Base-by-base conservation (phyloP, 768 basidiomycete genomes). In the Termitomyces bulborhizus region DNA sequence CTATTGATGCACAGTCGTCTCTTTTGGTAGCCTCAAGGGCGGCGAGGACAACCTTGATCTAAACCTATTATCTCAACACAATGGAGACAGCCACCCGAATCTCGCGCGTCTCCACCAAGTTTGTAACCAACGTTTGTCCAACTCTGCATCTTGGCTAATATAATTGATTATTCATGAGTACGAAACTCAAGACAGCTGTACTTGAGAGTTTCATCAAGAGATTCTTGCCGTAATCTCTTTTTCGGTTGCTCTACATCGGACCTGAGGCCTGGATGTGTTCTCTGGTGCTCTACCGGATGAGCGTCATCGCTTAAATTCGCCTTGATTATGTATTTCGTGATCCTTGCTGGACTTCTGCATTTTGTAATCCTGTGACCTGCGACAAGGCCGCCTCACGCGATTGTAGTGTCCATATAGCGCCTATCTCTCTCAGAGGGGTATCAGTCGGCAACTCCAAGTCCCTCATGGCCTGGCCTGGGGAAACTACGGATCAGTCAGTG, bases 401-500 rank as follows among this genome's bases (percentile, higher is more conserved):
- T 53, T 43, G 50, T 45, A 8, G 44, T 44, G 40, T 46, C 12
- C 8, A 32, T 3, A 34, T 24, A 43, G 39, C 42, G 27, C 32
- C 58, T 40, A 32, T 58, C 36, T 27, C 27, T 27, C 39, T 40
- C 18, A 32, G 42, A 49, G 6, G 21, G 24, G 37, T 50, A 41
- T 45, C 18, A 31, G 24, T 29, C 40, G 53, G 21, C 45, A 40
- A 42, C 18, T 52, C 47, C 34, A 53, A 46, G 36, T 43, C 47
- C 66, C 67, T 65, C 69, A 66, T 68, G 54, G 49, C 5, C 44
- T 51, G 66, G 65, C 58, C 44, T 51, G 66, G 65, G 57, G 54
- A 62, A 65, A 63, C 63, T 59, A 69, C 71, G 69, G 72, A 73
- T 73, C 72, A 64, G 53, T 73, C 72, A 64, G 53, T 57, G 57